Percentiles rank a stretch among this genome's conserved stretches.
phyloP scores from a whole-genome alignment of 441 rosid genomes.

The Arabidopsis lyrata region DNA sequence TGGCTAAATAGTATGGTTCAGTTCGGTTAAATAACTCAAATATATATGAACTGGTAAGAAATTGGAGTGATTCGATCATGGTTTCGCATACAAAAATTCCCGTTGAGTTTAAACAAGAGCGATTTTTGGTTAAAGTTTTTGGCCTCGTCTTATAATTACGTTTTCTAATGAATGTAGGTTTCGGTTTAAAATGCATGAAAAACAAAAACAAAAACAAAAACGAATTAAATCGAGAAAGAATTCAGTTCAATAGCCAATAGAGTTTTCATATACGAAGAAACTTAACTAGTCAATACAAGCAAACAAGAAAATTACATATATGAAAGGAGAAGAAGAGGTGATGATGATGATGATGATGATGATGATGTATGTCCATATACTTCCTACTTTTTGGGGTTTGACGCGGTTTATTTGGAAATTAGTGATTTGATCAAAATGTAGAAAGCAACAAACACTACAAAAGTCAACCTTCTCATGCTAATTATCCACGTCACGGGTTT shows the following conservation, averaged over 20 bases:
- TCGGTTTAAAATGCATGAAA: background rate
- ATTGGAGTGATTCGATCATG: background rate
- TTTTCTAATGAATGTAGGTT: background rate
- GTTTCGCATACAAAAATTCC: background rate
- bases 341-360: background rate
- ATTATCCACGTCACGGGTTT: background rate
- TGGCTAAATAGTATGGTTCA: background rate
- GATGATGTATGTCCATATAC: background rate
- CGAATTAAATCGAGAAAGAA: background rate
- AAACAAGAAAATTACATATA: background rate
- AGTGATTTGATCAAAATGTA: slow-evolving; percentile 12
- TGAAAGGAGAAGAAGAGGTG: background rate
- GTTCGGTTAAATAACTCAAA: background rate
- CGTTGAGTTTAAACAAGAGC: background rate
- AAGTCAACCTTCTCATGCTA: slow-evolving; percentile 36
- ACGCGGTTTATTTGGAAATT: slow-evolving; percentile 3
- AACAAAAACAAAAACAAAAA: background rate
- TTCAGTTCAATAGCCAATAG: background rate
- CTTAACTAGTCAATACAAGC: background rate
- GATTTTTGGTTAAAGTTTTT: background rate
- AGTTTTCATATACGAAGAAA: background rate
- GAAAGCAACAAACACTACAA: background rate
- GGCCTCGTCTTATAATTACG: background rate
- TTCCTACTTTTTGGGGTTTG: background rate
- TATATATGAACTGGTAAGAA: background rate